A percentile compares a stretch with the other conserved stretches of the same genome.
Evolutionary conservation across 495 filamentous ascomycete genomes (phyloP).

Genomic region (Astrothelium subdiscretum): DNA sequence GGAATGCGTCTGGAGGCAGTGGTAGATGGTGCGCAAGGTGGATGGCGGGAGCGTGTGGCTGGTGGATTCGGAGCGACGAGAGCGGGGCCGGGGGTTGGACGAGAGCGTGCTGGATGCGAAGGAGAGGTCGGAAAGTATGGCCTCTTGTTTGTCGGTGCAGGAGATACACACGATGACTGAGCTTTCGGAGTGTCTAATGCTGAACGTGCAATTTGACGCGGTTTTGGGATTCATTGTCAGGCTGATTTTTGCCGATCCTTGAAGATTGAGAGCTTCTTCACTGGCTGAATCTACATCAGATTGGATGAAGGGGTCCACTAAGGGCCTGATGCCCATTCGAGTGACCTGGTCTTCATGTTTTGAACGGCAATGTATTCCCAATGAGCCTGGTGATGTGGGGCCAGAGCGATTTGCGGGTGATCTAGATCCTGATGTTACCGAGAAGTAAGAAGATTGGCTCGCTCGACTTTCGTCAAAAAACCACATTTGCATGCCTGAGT

Average conservation of each 20-base stretch:
- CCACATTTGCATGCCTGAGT: not conserved
- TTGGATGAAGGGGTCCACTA: not conserved
- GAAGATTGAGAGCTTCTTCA: not conserved
- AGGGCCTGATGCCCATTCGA: not conserved
- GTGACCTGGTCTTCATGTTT: not conserved
- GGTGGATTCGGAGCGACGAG: not conserved
- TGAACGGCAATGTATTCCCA: not conserved
- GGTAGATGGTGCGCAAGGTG: not conserved
- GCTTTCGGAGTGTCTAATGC: not conserved
- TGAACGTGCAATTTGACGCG: not conserved
- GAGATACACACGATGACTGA: not conserved
- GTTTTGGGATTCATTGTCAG: not conserved
- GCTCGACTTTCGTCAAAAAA: not conserved
- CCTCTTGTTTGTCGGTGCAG: not conserved
- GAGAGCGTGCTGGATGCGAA: not conserved
- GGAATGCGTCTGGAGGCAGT: not conserved
- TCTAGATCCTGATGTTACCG: not conserved
- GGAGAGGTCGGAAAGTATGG: not conserved
- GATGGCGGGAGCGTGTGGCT: not conserved
- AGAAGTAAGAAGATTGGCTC: not conserved
- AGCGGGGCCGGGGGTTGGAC: not conserved
- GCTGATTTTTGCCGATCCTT: not conserved
- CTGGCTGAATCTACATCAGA: not conserved
- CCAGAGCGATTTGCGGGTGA: not conserved
- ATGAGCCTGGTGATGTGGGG: not conserved